A percentile compares a stretch with the other conserved stretches of the same genome.
These are phyloP conservation scores for Massariosphaeria phaeospora DNA, from an alignment of 495 filamentous ascomycete genomes.

Conservation along the genomic window DNA sequence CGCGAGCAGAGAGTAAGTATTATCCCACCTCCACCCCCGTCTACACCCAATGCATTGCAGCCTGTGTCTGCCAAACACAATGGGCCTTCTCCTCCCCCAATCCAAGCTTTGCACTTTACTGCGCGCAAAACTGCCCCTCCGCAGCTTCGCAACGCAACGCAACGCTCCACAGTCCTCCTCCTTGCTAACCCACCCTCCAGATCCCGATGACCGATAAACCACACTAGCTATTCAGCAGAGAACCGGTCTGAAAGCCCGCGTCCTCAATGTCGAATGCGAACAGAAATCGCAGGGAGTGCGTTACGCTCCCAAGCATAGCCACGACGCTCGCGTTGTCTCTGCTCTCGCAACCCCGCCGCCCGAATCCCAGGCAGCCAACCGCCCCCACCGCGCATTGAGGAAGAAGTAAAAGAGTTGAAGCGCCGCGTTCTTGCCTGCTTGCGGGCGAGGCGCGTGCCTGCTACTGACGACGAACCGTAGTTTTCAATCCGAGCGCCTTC, in stretches of 20 bases:
- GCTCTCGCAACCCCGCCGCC: neutral
- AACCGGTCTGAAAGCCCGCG: conserved; percentile 8
- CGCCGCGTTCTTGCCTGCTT: neutral
- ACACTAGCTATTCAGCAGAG: neutral
- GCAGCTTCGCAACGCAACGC: neutral
- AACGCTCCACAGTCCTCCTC: neutral
- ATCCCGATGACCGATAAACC: conserved; percentile 26
- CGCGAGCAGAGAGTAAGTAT: conserved; percentile 7
- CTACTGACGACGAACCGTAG: conserved; percentile 18
- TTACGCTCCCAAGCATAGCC: neutral
- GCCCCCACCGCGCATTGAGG: conserved; percentile 22
- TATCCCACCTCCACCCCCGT: neutral
- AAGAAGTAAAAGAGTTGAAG: conserved; percentile 25
- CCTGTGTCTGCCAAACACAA: neutral
- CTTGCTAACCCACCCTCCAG: conserved; percentile 1
- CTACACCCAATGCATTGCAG: neutral
- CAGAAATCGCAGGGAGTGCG: conserved; percentile 26
- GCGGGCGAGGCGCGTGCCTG: neutral
- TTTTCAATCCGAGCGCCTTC: conserved; percentile 30
- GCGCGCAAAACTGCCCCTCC: neutral
- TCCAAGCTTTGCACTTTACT: neutral
- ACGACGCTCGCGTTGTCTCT: neutral
- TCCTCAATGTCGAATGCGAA: conserved; percentile 11
- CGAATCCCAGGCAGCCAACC: neutral
- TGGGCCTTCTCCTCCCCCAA: neutral